phyloP scores from a whole-genome alignment of 169 alveolate species.

The Babesia divergens region DNA sequence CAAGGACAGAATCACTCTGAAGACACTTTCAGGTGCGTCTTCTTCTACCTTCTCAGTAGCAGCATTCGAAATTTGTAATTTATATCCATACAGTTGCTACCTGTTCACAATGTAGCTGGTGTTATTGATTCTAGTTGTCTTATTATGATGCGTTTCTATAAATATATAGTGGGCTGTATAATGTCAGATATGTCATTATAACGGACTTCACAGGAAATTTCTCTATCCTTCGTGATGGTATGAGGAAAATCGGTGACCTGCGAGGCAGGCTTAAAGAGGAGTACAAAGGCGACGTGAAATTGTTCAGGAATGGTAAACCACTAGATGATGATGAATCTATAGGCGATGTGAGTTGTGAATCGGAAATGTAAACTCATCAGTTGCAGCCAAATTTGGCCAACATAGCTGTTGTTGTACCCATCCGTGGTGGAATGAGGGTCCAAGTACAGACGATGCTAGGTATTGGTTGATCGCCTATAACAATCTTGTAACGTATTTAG shows the following conservation, averaged over 20 bases:
- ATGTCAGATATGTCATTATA: too few relatives aligned
- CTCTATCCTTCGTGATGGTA: not conserved
- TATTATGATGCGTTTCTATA: too few relatives aligned
- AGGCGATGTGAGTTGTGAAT: not conserved
- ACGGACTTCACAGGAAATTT: too few relatives aligned
- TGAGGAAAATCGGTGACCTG: conserved; percentile 35
- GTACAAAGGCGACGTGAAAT: not conserved
- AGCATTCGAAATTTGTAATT: too few relatives aligned
- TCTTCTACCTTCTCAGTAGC: too few relatives aligned
- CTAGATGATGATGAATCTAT: conserved; percentile 5
- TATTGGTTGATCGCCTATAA: not conserved
- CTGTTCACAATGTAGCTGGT: too few relatives aligned
- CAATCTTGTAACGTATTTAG: not conserved
- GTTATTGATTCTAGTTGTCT: too few relatives aligned
- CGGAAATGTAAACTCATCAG: too few relatives aligned
- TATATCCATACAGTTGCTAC: too few relatives aligned
- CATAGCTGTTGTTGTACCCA: not conserved
- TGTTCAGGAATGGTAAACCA: not conserved
- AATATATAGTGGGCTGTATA: too few relatives aligned
- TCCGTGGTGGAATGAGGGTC: conserved; percentile 55
- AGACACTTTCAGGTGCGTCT: too few relatives aligned
- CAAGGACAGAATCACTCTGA: too few relatives aligned
- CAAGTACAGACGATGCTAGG: conserved; percentile 59
- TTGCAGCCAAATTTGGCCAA: not conserved
- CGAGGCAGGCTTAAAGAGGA: not conserved